phyloP scores from a whole-genome alignment of 805 yeast species.

The Saccharomycopsis fibuligera region DNA sequence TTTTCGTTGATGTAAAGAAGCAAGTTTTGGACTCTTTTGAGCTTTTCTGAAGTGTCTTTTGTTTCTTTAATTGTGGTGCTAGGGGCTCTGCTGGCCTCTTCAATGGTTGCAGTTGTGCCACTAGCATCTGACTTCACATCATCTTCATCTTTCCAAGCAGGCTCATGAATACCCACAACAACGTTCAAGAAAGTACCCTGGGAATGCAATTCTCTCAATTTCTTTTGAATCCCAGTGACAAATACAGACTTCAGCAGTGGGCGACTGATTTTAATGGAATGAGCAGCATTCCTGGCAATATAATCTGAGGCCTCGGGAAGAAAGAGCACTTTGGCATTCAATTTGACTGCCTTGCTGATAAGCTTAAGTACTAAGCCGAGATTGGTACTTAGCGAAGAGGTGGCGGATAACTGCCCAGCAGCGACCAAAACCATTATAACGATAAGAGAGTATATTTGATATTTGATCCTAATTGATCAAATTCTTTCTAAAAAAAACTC shows the following conservation, averaged over 20 bases:
- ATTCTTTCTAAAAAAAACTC: neutral
- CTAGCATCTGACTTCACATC: conserved; percentile 6
- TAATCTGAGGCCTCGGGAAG: conserved; percentile 95
- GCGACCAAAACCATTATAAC: conserved; percentile 66
- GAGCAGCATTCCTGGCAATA: conserved; percentile 61
- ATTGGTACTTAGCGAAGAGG: conserved; percentile 54
- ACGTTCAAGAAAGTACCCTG: conserved; percentile 47
- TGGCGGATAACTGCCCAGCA: conserved; percentile 81
- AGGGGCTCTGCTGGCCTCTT: neutral
- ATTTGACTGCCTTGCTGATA: conserved; percentile 54
- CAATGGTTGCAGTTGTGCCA: no score
- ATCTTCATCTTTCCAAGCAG: conserved; percentile 35
- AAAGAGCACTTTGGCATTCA: conserved; percentile 63
- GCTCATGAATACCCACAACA: conserved; percentile 87
- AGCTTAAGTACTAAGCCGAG: conserved; percentile 52
- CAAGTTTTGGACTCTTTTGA: conserved; percentile 57
- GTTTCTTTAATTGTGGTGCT: no score
- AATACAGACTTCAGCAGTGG: conserved; percentile 39
- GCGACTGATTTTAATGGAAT: conserved; percentile 55
- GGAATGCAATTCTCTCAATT: conserved; percentile 36
- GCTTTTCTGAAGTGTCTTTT: conserved; percentile 19
- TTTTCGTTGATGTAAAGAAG: conserved; percentile 59
- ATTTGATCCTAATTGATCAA: no score
- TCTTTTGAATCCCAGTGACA: conserved; percentile 37
- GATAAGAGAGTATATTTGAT: no score